phyloP scores from a whole-genome alignment of 148 eudicot genomes.

The Fagopyrum homotropicum region DNA sequence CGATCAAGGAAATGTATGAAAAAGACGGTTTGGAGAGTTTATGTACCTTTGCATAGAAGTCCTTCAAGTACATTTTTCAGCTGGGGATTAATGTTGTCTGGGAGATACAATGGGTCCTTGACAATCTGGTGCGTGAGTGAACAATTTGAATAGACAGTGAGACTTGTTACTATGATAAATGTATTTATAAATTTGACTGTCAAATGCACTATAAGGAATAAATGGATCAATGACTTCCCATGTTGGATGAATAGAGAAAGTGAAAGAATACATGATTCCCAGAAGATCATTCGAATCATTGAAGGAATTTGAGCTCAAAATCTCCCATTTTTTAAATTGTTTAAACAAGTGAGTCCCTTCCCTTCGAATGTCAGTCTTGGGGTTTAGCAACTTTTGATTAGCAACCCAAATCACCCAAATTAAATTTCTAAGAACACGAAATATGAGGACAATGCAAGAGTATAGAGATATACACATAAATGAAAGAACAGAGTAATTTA shows the following conservation, averaged over 20 bases:
- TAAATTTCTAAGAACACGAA: too few species aligned
- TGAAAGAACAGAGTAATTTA: neutral
- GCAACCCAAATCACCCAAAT: too few species aligned
- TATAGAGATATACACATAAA: neutral
- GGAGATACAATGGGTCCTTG: conserved; percentile 51
- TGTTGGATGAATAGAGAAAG: neutral
- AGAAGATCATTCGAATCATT: too few species aligned
- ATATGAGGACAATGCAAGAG: too few species aligned
- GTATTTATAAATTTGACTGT: neutral
- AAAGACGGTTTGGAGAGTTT: neutral
- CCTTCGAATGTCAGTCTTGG: too few species aligned
- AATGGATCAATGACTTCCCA: neutral
- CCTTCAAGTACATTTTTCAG: conserved; percentile 72
- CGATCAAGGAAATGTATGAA: neutral
- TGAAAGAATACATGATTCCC: too few species aligned
- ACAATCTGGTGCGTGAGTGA: conserved; percentile 42
- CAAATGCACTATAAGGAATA: neutral
- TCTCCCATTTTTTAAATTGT: too few species aligned
- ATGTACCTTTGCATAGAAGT: conserved; percentile 86
- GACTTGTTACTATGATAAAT: neutral
- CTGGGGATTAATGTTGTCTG: conserved; percentile 45
- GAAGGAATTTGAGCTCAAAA: too few species aligned
- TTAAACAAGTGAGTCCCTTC: too few species aligned
- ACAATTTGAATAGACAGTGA: too few species aligned
- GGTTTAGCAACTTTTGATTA: too few species aligned